These are phyloP conservation scores for Lantana camara DNA, from an alignment of 257 asterid species.

Conservation along the genomic window DNA sequence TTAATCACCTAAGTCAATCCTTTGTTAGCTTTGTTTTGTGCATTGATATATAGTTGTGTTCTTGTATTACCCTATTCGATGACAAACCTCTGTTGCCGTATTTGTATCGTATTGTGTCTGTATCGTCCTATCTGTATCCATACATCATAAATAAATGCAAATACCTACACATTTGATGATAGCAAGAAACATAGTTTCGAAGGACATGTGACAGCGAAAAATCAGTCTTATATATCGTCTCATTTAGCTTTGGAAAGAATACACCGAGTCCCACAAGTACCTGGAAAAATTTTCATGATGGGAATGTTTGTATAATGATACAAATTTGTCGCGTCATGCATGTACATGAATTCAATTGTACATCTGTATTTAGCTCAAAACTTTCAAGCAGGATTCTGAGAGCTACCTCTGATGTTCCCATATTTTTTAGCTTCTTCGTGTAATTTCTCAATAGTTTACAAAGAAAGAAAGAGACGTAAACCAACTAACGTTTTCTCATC, in stretches of 20 bases:
- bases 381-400: conserved; percentile 14
- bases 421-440: not conserved
- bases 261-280: not conserved
- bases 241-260: not conserved
- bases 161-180: too few relatives aligned
- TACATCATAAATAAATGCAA: too few relatives aligned
- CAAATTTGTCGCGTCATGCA: conserved; percentile 20
- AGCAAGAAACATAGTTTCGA: too few relatives aligned
- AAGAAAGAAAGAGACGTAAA: conserved; percentile 19
- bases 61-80: too few relatives aligned
- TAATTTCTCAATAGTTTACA: conserved; percentile 4
- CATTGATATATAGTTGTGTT: too few relatives aligned
- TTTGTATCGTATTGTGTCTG: too few relatives aligned
- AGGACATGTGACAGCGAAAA: not conserved
- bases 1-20: too few relatives aligned
- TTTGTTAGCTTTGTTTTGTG: too few relatives aligned
- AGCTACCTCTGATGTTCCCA: conserved; percentile 11
- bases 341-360: conserved; percentile 10
- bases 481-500: not conserved
- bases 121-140: too few relatives aligned
- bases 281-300: conserved; percentile 18
- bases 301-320: conserved; percentile 19
- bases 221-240: not conserved
- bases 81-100: too few relatives aligned
- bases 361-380: conserved; percentile 17